These are phyloP conservation scores for Cordyceps militaris DNA, from an alignment of 2,329 filamentous ascomycete species.

Conservation along the genomic window DNA sequence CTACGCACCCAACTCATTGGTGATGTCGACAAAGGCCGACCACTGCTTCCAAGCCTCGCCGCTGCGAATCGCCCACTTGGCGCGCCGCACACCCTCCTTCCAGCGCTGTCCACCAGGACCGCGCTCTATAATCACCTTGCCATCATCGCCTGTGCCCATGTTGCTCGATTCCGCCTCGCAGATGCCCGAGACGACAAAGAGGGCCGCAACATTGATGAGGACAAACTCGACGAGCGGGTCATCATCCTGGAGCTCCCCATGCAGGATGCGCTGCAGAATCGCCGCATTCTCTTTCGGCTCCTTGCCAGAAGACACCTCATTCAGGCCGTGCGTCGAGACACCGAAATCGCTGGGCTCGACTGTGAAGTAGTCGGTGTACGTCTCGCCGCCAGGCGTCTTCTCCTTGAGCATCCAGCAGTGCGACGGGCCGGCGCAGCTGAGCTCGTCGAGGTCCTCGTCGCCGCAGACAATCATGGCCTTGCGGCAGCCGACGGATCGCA, in stretches of 20 bases:
- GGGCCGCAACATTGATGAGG: slow-evolving; percentile 82
- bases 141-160: slow-evolving; percentile 76
- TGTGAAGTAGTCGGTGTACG: slow-evolving; percentile 67
- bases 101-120: slow-evolving; percentile 83
- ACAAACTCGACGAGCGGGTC: slow-evolving; percentile 91
- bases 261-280: slow-evolving; percentile 71
- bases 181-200: slow-evolving; percentile 78
- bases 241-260: slow-evolving; percentile 63
- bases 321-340: slow-evolving; percentile 64
- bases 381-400: slow-evolving; percentile 30
- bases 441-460: slow-evolving; percentile 89
- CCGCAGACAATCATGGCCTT: slow-evolving; percentile 92
- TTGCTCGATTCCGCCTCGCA: slow-evolving; percentile 75
- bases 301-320: slow-evolving; percentile 75
- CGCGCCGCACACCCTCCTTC: slow-evolving; percentile 89
- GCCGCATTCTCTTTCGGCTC: slow-evolving; percentile 79
- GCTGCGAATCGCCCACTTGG: slow-evolving; percentile 80
- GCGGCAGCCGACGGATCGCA: slow-evolving; percentile 65
- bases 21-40: slow-evolving; percentile 75
- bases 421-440: slow-evolving; percentile 83
- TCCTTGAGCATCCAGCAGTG: slow-evolving; percentile 77
- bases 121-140: slow-evolving; percentile 69
- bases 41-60: slow-evolving; percentile 81
- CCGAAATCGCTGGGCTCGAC: slow-evolving; percentile 84
- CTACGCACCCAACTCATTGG: slow-evolving; percentile 44